phyloP scores from a whole-genome alignment of 2,329 filamentous ascomycete genomes.

The Phyllosticta citribraziliensis region DNA sequence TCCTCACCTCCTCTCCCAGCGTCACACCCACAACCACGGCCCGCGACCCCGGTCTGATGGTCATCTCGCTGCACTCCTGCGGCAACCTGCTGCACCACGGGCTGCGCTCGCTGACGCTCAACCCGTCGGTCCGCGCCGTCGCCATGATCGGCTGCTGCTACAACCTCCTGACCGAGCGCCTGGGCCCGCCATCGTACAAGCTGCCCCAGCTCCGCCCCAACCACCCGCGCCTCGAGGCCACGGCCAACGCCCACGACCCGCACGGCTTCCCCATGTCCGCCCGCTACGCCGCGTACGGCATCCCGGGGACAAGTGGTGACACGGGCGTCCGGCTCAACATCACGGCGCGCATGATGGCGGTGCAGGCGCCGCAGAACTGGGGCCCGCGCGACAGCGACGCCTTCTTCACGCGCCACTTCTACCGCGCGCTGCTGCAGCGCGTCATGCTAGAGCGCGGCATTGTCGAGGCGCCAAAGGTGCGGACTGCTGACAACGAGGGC shows the following conservation, averaged over 20 bases:
- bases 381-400: constrained; percentile 65
- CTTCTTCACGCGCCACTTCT: constrained; percentile 92
- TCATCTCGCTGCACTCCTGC: constrained; percentile 92
- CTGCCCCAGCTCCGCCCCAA: constrained; percentile 64
- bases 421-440: constrained; percentile 77
- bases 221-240: constrained; percentile 58
- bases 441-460: constrained; percentile 83
- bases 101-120: constrained; percentile 74
- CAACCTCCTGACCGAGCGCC: constrained; percentile 84
- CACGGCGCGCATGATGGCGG: constrained; percentile 95
- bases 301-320: constrained; percentile 4
- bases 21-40: constrained; percentile 20
- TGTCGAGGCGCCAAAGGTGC: constrained; percentile 46
- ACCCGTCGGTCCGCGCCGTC: constrained; percentile 76
- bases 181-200: constrained; percentile 81
- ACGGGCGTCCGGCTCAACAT: constrained; percentile 77
- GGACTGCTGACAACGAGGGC: constrained; percentile 17
- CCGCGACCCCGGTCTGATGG: constrained; percentile 52
- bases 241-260: constrained; percentile 66
- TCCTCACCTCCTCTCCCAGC: constrained; percentile 18
- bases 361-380: constrained; percentile 93
- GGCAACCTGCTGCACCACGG: constrained; percentile 96
- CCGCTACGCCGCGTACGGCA: constrained; percentile 45
- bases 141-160: constrained; percentile 98
- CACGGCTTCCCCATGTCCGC: constrained; percentile 92